Evolutionary conservation across 345 rosid species (phyloP), one percentile per base, ranked within the genome.

Genomic region (Pseudoturritis turrita): DNA sequence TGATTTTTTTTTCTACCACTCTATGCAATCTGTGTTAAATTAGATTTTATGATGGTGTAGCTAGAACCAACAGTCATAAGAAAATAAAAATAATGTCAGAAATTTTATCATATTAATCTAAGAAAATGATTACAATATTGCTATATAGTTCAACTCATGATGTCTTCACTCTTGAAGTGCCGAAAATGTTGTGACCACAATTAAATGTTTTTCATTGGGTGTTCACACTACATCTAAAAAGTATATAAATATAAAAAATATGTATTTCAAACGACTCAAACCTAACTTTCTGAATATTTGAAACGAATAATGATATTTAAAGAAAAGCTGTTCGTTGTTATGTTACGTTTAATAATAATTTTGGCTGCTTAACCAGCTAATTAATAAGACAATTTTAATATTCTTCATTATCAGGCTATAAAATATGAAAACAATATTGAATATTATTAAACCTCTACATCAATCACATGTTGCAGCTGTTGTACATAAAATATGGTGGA

Each of bases 191-290:
- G 23, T 21, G 50, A 65, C 66, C 6, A 65, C 7, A 12, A 63
- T 4, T 37, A 54, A 35, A 45, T 55, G 49, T 15, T 12, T 47
- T 65, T 55, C 29, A 65, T 6, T 47, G 29, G 8, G 39, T 74
- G 72, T 58, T 74, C 72, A 66, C 78, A 74, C 72, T 58, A 12
- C 46, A 31, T 73, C 51, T 56, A 39, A 7, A n/a, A n/a, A n/a
- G n/a, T 23, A 40, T 40, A 26, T 7, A 61, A 37, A 35, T 44
- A 23, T 11, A 6, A 41, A 14, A 44, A 7, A 22, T 1, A n/a
- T 45, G 47, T 41, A 40, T 33, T 51, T 37, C 36, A 28, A 72
- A 54, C 63, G 47, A 53, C 63, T 62, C 54, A 35, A 58, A 49
- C 68, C 62, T 66, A 58, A 66, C 68, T 40, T 66, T 58, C 36